phyloP scores from a whole-genome alignment of 164 flowering plant species.

The Magnolia changhungtana region DNA sequence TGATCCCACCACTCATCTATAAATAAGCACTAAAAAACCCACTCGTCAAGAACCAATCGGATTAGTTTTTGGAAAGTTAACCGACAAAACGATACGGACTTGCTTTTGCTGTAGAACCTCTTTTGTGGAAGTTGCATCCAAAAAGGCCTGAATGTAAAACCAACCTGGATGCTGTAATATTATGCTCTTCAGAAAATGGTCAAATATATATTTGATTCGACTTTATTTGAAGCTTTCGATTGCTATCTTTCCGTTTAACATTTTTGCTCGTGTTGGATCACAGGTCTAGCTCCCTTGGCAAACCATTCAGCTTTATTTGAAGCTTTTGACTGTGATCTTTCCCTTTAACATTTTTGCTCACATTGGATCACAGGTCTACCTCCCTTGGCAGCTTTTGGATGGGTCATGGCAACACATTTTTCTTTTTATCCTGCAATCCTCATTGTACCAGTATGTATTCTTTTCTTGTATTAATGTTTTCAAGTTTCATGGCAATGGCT shows the following conservation, averaged over 20 bases:
- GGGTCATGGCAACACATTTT: constrained; percentile 84
- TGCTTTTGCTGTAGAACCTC: too few relatives aligned
- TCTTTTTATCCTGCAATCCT: constrained; percentile 82
- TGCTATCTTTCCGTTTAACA: not conserved
- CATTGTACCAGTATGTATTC: constrained; percentile 66
- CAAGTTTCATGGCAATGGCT: constrained; percentile 2
- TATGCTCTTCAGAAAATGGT: not conserved
- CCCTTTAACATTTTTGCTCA: constrained; percentile 1
- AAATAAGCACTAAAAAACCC: too few relatives aligned
- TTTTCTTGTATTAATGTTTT: not conserved
- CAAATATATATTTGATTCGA: too few relatives aligned
- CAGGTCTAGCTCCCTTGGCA: constrained; percentile 82
- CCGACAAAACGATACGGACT: too few relatives aligned
- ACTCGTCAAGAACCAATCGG: too few relatives aligned
- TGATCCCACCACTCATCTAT: too few relatives aligned
- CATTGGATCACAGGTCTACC: constrained; percentile 48
- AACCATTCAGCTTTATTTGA: too few relatives aligned
- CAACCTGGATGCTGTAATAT: not conserved
- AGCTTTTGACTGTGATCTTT: not conserved
- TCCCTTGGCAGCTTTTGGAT: constrained; percentile 95
- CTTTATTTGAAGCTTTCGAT: too few relatives aligned
- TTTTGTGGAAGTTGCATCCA: too few relatives aligned
- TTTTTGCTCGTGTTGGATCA: constrained; percentile 12
- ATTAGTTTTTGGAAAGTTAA: too few relatives aligned
- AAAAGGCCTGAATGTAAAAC: too few relatives aligned